These are phyloP conservation scores for Adenanthera pavonina DNA, from an alignment of 306 rosid genomes.

Conservation along the genomic window DNA sequence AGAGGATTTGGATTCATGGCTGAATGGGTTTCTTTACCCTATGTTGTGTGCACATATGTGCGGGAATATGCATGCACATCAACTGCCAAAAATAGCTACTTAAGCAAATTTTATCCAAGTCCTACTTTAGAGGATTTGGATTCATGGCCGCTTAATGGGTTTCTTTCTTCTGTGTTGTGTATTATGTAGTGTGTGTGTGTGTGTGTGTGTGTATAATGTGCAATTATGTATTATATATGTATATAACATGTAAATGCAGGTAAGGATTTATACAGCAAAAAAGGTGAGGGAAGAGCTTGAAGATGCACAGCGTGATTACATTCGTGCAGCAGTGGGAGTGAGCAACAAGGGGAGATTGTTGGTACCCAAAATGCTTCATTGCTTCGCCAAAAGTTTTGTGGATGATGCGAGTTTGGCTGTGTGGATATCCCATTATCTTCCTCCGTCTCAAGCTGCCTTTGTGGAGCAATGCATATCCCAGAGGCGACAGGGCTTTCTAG, in stretches of 20 bases:
- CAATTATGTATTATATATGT: background rate
- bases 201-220: too few relatives aligned
- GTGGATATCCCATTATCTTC: slow-evolving; percentile 79
- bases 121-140: too few relatives aligned
- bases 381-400: slow-evolving; percentile 66
- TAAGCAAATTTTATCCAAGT: too few relatives aligned
- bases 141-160: too few relatives aligned
- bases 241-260: slow-evolving; percentile 44
- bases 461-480: slow-evolving; percentile 72
- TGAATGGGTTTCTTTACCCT: too few relatives aligned
- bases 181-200: too few relatives aligned
- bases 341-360: slow-evolving; percentile 72
- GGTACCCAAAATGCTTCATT: slow-evolving; percentile 76
- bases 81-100: too few relatives aligned
- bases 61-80: too few relatives aligned
- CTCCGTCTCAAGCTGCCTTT: slow-evolving; percentile 65
- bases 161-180: too few relatives aligned
- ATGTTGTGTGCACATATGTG: too few relatives aligned
- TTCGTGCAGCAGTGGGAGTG: slow-evolving; percentile 72
- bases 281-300: slow-evolving; percentile 67
- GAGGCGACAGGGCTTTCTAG: slow-evolving; percentile 68
- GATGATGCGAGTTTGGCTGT: slow-evolving; percentile 70
- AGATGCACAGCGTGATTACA: slow-evolving; percentile 70
- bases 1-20: too few relatives aligned
- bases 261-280: slow-evolving; percentile 60